Evolutionary conservation across 305 asterid genomes (phyloP).

Genomic region (Solanum hybrid): DNA sequence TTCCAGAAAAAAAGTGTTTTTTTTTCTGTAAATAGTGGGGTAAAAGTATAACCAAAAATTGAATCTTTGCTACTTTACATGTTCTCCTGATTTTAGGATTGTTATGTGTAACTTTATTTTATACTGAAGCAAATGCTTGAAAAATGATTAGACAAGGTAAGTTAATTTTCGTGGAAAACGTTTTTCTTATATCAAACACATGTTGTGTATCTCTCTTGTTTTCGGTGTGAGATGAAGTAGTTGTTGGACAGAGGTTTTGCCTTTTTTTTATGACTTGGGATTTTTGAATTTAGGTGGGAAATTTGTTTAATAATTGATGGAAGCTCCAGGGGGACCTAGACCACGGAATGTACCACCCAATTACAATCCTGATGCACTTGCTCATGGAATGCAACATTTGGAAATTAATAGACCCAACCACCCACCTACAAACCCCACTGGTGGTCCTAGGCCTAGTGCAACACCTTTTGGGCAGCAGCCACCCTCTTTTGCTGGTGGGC

Average conservation of each 20-base stretch:
- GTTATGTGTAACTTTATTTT: neutral
- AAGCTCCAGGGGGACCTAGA: slow-evolving; percentile 77
- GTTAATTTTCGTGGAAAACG: neutral
- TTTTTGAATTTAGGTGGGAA: neutral
- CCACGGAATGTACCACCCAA: slow-evolving; percentile 67
- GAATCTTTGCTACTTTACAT: neutral
- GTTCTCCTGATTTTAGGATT: neutral
- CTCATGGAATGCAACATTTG: slow-evolving; percentile 70
- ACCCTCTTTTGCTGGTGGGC: slow-evolving; percentile 43
- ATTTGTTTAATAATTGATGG: slow-evolving; percentile 27
- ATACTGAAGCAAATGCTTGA: neutral
- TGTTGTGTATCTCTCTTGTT: neutral
- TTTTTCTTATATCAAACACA: neutral
- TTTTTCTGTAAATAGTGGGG: neutral
- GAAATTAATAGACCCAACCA: slow-evolving; percentile 39
- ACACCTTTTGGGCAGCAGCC: slow-evolving; percentile 73
- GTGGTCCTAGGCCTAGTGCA: slow-evolving; percentile 39
- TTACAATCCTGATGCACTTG: slow-evolving; percentile 59
- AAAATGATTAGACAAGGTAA: neutral
- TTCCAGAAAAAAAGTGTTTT: neutral
- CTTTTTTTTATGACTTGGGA: neutral
- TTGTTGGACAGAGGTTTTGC: neutral
- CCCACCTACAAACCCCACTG: slow-evolving; percentile 12
- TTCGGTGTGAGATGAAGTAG: neutral
- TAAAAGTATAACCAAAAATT: too few species aligned